Base-by-base conservation (phyloP, 495 filamentous ascomycete genomes). In the Choiromyces venosus region DNA sequence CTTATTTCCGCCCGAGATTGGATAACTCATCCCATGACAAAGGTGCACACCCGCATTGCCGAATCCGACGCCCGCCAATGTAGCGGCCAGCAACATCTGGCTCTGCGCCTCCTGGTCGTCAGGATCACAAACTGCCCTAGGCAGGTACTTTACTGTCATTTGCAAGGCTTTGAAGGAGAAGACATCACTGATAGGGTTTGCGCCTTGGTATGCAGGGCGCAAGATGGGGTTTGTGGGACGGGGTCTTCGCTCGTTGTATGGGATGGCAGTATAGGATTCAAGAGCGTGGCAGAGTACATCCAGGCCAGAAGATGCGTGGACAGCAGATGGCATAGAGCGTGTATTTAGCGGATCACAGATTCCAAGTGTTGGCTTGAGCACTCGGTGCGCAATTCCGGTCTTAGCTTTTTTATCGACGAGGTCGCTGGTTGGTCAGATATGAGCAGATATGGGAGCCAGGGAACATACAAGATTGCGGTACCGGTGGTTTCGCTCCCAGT, bases 311-410 rank as follows among this genome's bases (percentile, higher is more conserved):
- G 88, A 87, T 12, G 94, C 91, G 80, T 93, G 91, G 19, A 98
- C 96, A 10, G 94, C 93, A 1, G 91, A 86, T 9, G 95, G 95
- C 94, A 98, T 97, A 44, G 94, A 97, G 37, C 88, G 88, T 9
- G 95, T 97, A 83, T 99, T 98, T 66, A 97, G 83, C 2, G 95
- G 96, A 80, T 99, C 95, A 81, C 94, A 97, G 73, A 99, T 95
- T 35, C 96, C 95, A 9, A 99, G 88, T 0, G 93, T 97, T 38
- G 95, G 95, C 81, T 98, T 97, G 25, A 99, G 89, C 80, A 92
- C 92, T 52, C 95, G 89, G 83, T 97, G 96, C 4, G 95, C 94
- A 74, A 99, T 91, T 56, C 95, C 95, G 0, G 95, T 99, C 83
- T 99, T 99, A 35, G 93, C 92, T 70, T 89, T 91, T 78, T 91